phyloP scores from a whole-genome alignment of 2,329 filamentous ascomycete species.

The Botrytis galanthina region DNA sequence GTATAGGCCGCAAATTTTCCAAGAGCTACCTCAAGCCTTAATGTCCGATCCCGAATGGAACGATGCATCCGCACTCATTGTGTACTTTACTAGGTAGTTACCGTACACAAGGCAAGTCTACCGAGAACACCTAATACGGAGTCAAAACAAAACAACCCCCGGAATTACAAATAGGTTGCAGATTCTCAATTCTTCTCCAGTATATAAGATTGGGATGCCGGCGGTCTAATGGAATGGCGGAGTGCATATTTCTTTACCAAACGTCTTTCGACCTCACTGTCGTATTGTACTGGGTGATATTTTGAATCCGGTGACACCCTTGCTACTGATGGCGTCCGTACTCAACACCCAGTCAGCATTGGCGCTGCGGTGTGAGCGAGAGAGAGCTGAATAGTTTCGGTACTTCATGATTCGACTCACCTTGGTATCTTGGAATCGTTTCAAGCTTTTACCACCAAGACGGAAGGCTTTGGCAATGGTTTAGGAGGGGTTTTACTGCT shows the following conservation, averaged over 20 bases:
- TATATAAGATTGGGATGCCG: background rate
- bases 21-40: background rate
- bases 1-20: background rate
- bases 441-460: constrained; percentile 1
- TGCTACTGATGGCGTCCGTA: background rate
- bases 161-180: background rate
- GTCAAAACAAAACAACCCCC: background rate
- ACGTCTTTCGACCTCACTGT: background rate
- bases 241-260: background rate
- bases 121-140: background rate
- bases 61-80: background rate
- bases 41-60: background rate
- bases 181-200: background rate
- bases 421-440: constrained; percentile 6
- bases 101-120: background rate
- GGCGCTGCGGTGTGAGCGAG: constrained; percentile 3
- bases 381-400: constrained; percentile 8
- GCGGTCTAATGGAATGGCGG: background rate
- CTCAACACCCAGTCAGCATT: constrained; percentile 6
- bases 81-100: background rate
- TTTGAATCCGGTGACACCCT: constrained; percentile 6
- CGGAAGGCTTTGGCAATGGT: constrained; percentile 1
- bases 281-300: background rate
- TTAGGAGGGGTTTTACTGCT: background rate
- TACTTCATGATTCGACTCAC: constrained; percentile 1